Evolutionary conservation across 106 monocot species (phyloP).

Genomic region (Dendrobium chrysotoxum): DNA sequence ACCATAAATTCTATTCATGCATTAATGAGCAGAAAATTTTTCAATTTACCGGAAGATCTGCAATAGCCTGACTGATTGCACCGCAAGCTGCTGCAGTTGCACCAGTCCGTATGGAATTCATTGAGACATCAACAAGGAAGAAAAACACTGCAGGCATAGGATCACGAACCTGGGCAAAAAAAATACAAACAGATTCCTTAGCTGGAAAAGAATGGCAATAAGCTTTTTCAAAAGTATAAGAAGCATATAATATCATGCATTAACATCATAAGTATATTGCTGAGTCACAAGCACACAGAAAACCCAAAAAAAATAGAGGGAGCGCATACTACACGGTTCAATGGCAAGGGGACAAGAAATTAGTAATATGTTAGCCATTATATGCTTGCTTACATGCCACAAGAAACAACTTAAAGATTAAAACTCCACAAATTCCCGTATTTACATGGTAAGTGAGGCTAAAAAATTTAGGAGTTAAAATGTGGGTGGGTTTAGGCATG

Average conservation of each 20-base stretch:
- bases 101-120: slow-evolving; percentile 92
- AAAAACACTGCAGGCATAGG: slow-evolving; percentile 99
- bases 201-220: not conserved
- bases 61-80: slow-evolving; percentile 85
- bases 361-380: not conserved
- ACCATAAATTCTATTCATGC: not conserved
- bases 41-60: slow-evolving; percentile 88
- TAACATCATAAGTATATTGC: not conserved
- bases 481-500: not conserved
- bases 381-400: not conserved
- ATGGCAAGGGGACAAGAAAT: not conserved
- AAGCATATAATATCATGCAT: not conserved
- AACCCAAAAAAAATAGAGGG: not conserved
- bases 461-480: not conserved
- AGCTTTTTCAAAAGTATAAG: not conserved
- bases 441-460: not conserved
- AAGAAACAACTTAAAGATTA: not conserved
- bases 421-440: not conserved
- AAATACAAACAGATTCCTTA: not conserved
- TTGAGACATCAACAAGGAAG: slow-evolving; percentile 95
- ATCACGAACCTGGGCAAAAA: slow-evolving; percentile 71
- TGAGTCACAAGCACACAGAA: not conserved
- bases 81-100: slow-evolving; percentile 96
- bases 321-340: no score
- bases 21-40: not conserved